phyloP scores from a whole-genome alignment of 2,329 filamentous ascomycete species.

The Juglanconis juglandina region DNA sequence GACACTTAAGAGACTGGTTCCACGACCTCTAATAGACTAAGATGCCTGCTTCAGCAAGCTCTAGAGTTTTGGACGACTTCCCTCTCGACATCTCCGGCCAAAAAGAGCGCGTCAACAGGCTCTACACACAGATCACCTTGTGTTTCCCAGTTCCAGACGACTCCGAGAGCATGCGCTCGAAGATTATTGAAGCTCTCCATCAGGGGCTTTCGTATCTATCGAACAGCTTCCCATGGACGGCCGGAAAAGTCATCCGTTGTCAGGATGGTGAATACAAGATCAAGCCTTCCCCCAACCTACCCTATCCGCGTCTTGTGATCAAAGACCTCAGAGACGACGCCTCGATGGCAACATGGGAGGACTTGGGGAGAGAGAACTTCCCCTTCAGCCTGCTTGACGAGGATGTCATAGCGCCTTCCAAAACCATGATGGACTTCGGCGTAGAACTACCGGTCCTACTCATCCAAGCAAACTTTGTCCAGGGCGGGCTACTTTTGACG shows the following conservation, averaged over 20 bases:
- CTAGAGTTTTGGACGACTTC: not conserved
- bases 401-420: constrained; percentile 36
- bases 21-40: not conserved
- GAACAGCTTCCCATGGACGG: constrained; percentile 42
- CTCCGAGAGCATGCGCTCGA: constrained; percentile 16
- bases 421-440: constrained; percentile 33
- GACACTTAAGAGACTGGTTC: too few relatives aligned
- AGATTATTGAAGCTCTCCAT: constrained; percentile 29
- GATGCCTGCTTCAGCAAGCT: not conserved
- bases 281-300: constrained; percentile 26
- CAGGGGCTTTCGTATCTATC: constrained; percentile 37
- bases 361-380: constrained; percentile 35
- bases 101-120: constrained; percentile 32
- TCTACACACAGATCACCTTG: constrained; percentile 46
- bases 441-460: constrained; percentile 37
- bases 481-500: constrained; percentile 47
- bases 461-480: constrained; percentile 46
- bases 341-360: constrained; percentile 34
- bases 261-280: constrained; percentile 35
- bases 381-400: constrained; percentile 49
- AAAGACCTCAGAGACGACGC: constrained; percentile 39
- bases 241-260: constrained; percentile 40
- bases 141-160: constrained; percentile 31
- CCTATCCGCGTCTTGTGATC: constrained; percentile 34
- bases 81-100: constrained; percentile 42